A percentile compares a stretch with the other conserved stretches of the same genome.
phyloP scores from a whole-genome alignment of 768 basidiomycete genomes.

The Brasilioporus rufonigricans region DNA sequence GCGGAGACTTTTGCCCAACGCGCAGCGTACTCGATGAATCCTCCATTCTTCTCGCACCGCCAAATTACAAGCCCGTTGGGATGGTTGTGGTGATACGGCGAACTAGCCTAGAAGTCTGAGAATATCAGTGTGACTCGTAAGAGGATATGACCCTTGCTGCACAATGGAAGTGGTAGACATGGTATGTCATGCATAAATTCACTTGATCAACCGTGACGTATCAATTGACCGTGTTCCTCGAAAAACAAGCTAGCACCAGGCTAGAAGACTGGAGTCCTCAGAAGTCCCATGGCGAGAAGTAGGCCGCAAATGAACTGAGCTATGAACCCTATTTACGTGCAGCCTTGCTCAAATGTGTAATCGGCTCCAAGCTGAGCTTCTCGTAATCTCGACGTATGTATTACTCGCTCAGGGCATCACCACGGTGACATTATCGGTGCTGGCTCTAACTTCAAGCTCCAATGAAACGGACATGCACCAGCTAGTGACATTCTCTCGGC shows the following conservation, averaged over 20 bases:
- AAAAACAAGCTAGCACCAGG: background rate
- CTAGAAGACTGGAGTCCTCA: background rate
- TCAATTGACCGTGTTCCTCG: background rate
- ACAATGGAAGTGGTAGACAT: slow-evolving; percentile 11
- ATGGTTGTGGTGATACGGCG: background rate
- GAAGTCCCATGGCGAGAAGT: background rate
- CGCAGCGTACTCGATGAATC: background rate
- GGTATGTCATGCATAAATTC: background rate
- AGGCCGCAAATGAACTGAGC: background rate
- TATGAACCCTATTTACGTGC: slow-evolving; percentile 14
- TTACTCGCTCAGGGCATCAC: background rate
- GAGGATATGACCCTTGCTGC: slow-evolving; percentile 9
- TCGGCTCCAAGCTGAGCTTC: slow-evolving; percentile 5
- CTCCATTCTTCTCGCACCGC: background rate
- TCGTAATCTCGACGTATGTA: slow-evolving; percentile 7
- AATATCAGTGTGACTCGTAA: slow-evolving; percentile 10
- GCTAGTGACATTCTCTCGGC: slow-evolving; percentile 1
- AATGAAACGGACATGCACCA: background rate
- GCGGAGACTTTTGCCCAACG: background rate
- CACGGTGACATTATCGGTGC: background rate
- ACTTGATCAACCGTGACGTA: background rate
- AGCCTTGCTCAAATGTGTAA: slow-evolving; percentile 15
- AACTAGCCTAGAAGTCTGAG: background rate
- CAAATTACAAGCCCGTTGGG: background rate
- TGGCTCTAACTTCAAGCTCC: background rate